phyloP scores from a whole-genome alignment of 306 rosid species.

The Vigna angularis region DNA sequence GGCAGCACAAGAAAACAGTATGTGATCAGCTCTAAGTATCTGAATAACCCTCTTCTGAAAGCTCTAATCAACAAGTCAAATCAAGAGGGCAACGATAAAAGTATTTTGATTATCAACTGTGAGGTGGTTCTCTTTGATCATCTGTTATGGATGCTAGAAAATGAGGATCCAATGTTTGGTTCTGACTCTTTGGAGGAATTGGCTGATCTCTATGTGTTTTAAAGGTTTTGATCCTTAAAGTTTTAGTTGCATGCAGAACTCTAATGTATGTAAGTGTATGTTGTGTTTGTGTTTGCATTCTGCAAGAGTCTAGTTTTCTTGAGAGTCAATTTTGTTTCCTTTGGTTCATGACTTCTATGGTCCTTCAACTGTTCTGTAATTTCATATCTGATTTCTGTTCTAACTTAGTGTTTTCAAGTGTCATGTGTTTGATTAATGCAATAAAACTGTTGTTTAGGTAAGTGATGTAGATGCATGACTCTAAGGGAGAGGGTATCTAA shows the following conservation, averaged over 20 bases:
- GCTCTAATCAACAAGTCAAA: slow-evolving; percentile 75
- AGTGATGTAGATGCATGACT: background rate
- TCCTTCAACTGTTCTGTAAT: background rate
- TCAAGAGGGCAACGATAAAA: slow-evolving; percentile 41
- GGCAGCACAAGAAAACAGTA: slow-evolving; percentile 84
- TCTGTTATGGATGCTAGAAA: slow-evolving; percentile 88
- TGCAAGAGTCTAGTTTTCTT: background rate
- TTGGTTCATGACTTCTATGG: background rate
- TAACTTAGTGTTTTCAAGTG: background rate
- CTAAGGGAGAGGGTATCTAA: background rate
- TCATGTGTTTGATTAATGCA: slow-evolving; percentile 1
- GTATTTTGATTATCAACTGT: slow-evolving; percentile 66
- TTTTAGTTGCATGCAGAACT: background rate
- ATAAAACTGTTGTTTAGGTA: slow-evolving; percentile 6
- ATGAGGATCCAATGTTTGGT: slow-evolving; percentile 71
- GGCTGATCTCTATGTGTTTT: slow-evolving; percentile 77
- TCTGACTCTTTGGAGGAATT: slow-evolving; percentile 85
- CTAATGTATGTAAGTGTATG: slow-evolving; percentile 3
- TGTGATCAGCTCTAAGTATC: slow-evolving; percentile 64
- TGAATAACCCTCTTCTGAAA: slow-evolving; percentile 72
- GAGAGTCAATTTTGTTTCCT: slow-evolving; percentile 8
- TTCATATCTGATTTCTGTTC: background rate
- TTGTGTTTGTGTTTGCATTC: slow-evolving; percentile 11
- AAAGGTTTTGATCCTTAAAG: slow-evolving; percentile 19
- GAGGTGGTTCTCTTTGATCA: slow-evolving; percentile 95